Evolutionary conservation across 495 filamentous ascomycete species (phyloP).

Genomic region (Lasiosphaeria ovina): DNA sequence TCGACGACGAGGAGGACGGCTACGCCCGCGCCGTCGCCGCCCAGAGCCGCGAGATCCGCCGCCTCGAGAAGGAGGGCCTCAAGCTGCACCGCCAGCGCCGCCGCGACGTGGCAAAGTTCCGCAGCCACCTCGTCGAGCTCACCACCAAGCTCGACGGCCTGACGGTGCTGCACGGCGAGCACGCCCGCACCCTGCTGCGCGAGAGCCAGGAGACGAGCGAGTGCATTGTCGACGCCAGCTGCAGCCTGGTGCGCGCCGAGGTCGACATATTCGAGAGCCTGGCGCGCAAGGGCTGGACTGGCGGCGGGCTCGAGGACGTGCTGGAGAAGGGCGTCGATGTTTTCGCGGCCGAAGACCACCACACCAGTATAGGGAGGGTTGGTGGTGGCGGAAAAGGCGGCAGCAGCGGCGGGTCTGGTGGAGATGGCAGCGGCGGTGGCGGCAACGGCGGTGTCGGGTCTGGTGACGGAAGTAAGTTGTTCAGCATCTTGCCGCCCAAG

Average conservation of each 20-base stretch:
- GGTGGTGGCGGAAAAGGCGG: constrained; percentile 24
- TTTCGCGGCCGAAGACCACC: constrained; percentile 50
- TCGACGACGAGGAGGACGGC: constrained; percentile 57
- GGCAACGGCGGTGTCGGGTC: constrained; percentile 17
- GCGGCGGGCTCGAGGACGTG: constrained; percentile 60
- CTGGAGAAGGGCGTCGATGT: constrained; percentile 60
- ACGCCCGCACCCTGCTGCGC: constrained; percentile 52
- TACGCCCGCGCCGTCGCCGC: constrained; percentile 52
- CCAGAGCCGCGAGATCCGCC: constrained; percentile 54
- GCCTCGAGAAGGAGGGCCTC: constrained; percentile 59
- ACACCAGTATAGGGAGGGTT: constrained; percentile 10
- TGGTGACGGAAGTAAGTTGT: constrained; percentile 47
- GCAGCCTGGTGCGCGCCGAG: constrained; percentile 60
- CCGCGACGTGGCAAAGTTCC: constrained; percentile 52
- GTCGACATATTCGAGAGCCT: constrained; percentile 65
- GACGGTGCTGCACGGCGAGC: constrained; percentile 55
- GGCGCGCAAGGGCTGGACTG: constrained; percentile 62
- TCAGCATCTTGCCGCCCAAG: constrained; percentile 56
- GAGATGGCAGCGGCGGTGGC: constrained; percentile 18
- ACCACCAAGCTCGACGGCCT: constrained; percentile 61
- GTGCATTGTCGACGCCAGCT: constrained; percentile 58
- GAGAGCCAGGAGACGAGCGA: constrained; percentile 58
- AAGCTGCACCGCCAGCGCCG: constrained; percentile 54
- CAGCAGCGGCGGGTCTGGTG: constrained; percentile 12
- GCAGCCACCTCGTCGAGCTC: constrained; percentile 55